Evolutionary conservation across 257 asterid genomes (phyloP).

Genomic region (Scutellaria barbata): DNA sequence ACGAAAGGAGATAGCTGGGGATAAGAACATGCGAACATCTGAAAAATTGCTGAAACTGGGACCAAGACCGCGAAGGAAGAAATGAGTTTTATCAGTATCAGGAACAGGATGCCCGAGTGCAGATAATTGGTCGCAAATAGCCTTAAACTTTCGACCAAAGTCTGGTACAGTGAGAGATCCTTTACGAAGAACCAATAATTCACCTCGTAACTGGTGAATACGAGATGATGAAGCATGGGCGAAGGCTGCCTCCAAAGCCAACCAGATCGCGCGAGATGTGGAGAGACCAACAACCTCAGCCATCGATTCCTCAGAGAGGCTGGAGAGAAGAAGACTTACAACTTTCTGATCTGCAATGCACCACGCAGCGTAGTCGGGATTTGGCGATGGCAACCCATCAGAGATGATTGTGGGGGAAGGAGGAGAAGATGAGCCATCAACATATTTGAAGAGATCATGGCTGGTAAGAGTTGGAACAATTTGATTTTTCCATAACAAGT

Average conservation of each 20-base stretch:
- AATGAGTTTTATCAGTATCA: not conserved
- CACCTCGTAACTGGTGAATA: not conserved
- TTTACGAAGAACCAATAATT: no score
- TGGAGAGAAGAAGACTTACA: not conserved
- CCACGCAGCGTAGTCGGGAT: not conserved
- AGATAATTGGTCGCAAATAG: not conserved
- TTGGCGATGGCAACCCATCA: not conserved
- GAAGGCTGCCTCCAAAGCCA: not conserved
- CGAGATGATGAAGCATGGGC: not conserved
- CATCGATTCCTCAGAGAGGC: not conserved
- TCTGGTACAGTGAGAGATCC: not conserved
- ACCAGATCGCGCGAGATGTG: not conserved
- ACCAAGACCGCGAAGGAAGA: not conserved
- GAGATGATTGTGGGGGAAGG: not conserved
- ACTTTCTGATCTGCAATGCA: not conserved
- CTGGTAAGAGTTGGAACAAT: not conserved
- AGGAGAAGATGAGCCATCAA: not conserved
- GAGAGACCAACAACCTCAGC: not conserved
- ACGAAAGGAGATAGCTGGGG: not conserved
- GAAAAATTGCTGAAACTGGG: not conserved
- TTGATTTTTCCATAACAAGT: not conserved
- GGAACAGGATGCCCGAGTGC: not conserved
- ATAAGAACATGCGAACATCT: not conserved
- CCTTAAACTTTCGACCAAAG: not conserved
- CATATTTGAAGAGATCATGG: not conserved